Base-by-base conservation (phyloP, 306 rosid species). In the Clitoria ternatea region DNA sequence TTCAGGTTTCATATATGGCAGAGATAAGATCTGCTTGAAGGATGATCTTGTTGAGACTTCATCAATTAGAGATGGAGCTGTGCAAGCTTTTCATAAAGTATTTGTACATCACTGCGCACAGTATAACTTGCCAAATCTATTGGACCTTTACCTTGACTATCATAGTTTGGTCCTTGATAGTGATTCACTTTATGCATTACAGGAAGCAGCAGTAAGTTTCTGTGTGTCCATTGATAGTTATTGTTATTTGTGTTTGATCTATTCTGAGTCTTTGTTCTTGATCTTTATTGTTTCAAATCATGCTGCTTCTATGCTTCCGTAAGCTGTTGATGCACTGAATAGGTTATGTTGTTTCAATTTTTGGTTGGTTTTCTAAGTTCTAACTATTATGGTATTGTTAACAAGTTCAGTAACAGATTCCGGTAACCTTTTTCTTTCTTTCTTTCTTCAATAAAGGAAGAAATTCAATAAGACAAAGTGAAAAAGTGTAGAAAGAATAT, bases 121-220 rank as follows among this genome's bases (percentile, higher is more conserved):
- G 32, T 69, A 76, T 80, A 84, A 87, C 85, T 79, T 93, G 87
- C 96, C 97, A 66, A 79, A 84, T 82, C 88, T 93, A 81, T 89
- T 93, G 76, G 97, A 88, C 79, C 85, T 93, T 69, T 93, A 90
- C 80, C 97, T 93, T 71, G 97, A 90, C 64, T 87, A 79, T 56
- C 88, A 93, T 52, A 59, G 57, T 72, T 79, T 90, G 85, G 89
- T 43, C 66, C 56, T 77, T 9, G 89, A 88, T 78, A 85, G 64
- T 22, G 83, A 79, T 75, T 88, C 98, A 76, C 87, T 85, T 79
- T 8, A 54, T 57, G 75, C 92, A 57, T 68, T 88, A 62, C 94
- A 67, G 84, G 96, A 90, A 78, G 85, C 92, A 74, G 83, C 94
- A 1, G 98, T 93, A 90, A 90, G 96, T 85, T 88, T 83, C 72